Evolutionary conservation across 306 rosid species (phyloP).

Genomic region (Neltuma alba): DNA sequence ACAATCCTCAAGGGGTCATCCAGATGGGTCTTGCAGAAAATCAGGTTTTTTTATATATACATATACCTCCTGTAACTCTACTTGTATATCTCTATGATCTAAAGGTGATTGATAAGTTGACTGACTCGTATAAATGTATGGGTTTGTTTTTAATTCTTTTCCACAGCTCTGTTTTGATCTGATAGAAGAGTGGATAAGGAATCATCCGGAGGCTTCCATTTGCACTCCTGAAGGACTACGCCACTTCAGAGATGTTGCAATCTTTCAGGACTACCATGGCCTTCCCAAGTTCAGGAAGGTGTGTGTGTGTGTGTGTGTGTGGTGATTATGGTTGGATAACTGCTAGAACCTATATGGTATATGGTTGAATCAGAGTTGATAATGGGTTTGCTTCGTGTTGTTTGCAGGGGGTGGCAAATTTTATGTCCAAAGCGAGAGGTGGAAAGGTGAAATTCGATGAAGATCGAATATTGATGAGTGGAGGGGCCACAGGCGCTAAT

Average conservation of each 20-base stretch:
- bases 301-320: neutral
- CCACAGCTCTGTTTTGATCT: constrained; percentile 51
- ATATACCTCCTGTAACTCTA: no score
- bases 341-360: neutral
- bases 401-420: constrained; percentile 58
- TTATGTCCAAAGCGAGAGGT: constrained; percentile 67
- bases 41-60: constrained; percentile 40
- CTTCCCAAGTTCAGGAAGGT: constrained; percentile 60
- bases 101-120: neutral
- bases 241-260: constrained; percentile 52
- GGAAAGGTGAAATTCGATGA: constrained; percentile 56
- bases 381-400: neutral
- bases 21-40: constrained; percentile 83
- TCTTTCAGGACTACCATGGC: constrained; percentile 71
- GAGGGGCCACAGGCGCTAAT: constrained; percentile 76
- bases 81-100: neutral
- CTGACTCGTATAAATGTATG: neutral
- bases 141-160: neutral
- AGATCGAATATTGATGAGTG: constrained; percentile 60
- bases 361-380: neutral
- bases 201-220: constrained; percentile 59
- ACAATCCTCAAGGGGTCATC: constrained; percentile 56
- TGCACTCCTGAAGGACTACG: constrained; percentile 56
- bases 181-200: constrained; percentile 54
- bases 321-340: neutral